Evolutionary conservation across 1,284 basidiomycete genomes (phyloP).

Genomic region (Cutaneotrichosporon mucoides): DNA sequence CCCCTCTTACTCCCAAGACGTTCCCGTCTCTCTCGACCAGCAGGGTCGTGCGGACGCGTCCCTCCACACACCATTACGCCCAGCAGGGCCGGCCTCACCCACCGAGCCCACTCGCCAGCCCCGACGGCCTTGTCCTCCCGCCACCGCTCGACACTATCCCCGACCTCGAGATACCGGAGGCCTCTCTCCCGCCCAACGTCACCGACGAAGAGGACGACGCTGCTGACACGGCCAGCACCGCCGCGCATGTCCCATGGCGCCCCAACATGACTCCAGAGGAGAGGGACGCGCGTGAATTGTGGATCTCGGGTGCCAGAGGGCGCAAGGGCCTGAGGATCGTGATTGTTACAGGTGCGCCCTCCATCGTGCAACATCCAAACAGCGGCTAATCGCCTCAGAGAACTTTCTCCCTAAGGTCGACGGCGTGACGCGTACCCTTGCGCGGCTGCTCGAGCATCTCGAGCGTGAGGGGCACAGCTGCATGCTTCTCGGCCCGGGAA

Average conservation of each 20-base stretch:
- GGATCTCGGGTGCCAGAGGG: slow-evolving; percentile 33
- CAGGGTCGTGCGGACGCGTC: background rate
- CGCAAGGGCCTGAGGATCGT: slow-evolving; percentile 42
- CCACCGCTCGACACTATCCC: slow-evolving; percentile 14
- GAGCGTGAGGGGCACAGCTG: slow-evolving; percentile 56
- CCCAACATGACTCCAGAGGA: slow-evolving; percentile 31
- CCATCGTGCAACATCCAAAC: background rate
- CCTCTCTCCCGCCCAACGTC: background rate
- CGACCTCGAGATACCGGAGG: slow-evolving; percentile 16
- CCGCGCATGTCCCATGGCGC: slow-evolving; percentile 26
- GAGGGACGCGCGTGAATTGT: slow-evolving; percentile 31
- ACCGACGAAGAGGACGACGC: slow-evolving; percentile 1
- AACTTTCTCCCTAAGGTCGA: slow-evolving; percentile 59
- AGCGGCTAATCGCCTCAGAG: slow-evolving; percentile 45
- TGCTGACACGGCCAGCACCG: background rate
- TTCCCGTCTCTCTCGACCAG: slow-evolving; percentile 4
- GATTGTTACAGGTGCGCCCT: slow-evolving; percentile 41
- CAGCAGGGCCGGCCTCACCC: background rate
- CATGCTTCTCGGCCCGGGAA: slow-evolving; percentile 56
- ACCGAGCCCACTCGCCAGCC: slow-evolving; percentile 10
- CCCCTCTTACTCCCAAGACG: slow-evolving; percentile 35
- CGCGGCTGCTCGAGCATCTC: slow-evolving; percentile 56
- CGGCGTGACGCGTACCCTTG: slow-evolving; percentile 57
- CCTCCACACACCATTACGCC: background rate
- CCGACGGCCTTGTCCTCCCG: slow-evolving; percentile 12